Conservation (phyloP, 495 filamentous ascomycete species). For the Penicillium diatomitis region DNA sequence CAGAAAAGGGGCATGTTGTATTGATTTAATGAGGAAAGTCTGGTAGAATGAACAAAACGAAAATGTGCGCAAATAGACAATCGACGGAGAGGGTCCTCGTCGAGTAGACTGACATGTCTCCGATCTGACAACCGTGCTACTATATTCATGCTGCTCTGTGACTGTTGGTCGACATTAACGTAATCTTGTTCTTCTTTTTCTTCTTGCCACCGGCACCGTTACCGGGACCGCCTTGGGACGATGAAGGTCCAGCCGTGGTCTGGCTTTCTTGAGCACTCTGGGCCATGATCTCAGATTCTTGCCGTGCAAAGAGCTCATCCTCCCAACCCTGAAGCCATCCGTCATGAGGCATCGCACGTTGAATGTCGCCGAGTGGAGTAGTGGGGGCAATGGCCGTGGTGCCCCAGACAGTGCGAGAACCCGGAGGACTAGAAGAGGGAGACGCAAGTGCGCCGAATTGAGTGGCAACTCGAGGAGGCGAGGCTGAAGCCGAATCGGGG, state of each 20-base stretch:
- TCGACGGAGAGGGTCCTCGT: no score
- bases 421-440: slow-evolving; percentile 69
- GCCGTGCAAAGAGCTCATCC: slow-evolving; percentile 49
- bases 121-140: background rate
- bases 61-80: no score
- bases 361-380: slow-evolving; percentile 34
- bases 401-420: slow-evolving; percentile 78
- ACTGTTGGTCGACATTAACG: slow-evolving; percentile 80
- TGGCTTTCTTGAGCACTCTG: slow-evolving; percentile 23
- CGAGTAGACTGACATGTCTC: no score
- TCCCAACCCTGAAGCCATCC: slow-evolving; percentile 81
- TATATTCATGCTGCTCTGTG: slow-evolving; percentile 49
- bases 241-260: slow-evolving; percentile 10
- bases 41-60: no score
- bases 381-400: slow-evolving; percentile 53
- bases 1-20: no score
- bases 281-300: slow-evolving; percentile 31
- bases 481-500: slow-evolving; percentile 41
- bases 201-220: slow-evolving; percentile 36
- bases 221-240: slow-evolving; percentile 5
- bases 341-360: slow-evolving; percentile 43
- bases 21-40: no score
- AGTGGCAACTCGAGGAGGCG: slow-evolving; percentile 47
- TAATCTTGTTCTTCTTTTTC: slow-evolving; percentile 91
- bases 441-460: slow-evolving; percentile 56